A percentile compares a stretch with the other conserved stretches of the same genome.
Evolutionary conservation across 116 monocot genomes (phyloP).

Genomic region (Posidonia oceanica): DNA sequence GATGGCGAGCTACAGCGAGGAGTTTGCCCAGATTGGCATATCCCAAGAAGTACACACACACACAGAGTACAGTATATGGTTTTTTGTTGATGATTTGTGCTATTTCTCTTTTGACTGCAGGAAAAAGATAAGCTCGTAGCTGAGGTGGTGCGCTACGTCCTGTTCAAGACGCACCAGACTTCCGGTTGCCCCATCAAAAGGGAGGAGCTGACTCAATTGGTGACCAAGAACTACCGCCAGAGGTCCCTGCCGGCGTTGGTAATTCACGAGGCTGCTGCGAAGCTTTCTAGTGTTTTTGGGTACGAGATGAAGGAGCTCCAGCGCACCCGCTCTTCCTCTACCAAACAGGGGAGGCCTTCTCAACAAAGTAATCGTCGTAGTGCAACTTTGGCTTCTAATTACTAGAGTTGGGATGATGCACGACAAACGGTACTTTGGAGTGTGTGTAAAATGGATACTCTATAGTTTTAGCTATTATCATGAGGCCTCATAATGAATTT

Average conservation of each 20-base stretch:
- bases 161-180: constrained; percentile 77
- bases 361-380: constrained; percentile 36
- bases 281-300: constrained; percentile 63
- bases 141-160: constrained; percentile 65
- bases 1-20: constrained; percentile 48
- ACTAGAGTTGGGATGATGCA: too few relatives aligned
- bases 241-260: constrained; percentile 54
- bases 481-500: background rate
- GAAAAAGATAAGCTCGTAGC: constrained; percentile 95
- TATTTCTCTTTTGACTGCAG: constrained; percentile 13
- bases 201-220: constrained; percentile 70
- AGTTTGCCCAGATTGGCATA: constrained; percentile 45
- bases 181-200: constrained; percentile 86
- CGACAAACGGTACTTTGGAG: background rate
- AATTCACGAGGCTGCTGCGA: constrained; percentile 69
- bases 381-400: too few relatives aligned
- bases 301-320: constrained; percentile 84
- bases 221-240: constrained; percentile 81
- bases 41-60: constrained; percentile 42
- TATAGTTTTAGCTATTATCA: too few relatives aligned
- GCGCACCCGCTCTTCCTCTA: constrained; percentile 42
- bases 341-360: constrained; percentile 34
- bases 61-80: background rate
- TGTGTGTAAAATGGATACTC: background rate
- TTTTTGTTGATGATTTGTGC: background rate